Conservation (phyloP, 1,139 yeast genomes). For the Casaregolazyma suthepensis region DNA sequence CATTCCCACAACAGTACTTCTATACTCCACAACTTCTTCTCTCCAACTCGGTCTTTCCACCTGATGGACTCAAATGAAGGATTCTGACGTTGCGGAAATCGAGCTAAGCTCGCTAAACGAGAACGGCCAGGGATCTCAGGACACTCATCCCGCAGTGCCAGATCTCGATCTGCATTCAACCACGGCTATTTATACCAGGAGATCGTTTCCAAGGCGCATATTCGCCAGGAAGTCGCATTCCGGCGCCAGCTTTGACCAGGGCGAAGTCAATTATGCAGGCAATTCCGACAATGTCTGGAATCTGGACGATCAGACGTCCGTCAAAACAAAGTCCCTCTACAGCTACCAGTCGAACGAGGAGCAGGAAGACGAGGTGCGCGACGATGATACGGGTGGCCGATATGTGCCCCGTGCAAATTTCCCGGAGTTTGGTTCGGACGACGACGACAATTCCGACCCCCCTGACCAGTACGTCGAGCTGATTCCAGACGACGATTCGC, state of each 20-base stretch:
- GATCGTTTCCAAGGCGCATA: not conserved
- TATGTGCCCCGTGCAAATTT: not conserved
- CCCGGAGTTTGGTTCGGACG: not conserved
- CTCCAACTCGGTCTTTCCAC: not conserved
- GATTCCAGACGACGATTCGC: constrained; percentile 47
- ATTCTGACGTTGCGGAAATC: not conserved
- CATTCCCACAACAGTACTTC: too few species aligned
- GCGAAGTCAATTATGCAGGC: not conserved
- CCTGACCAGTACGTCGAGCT: constrained; percentile 32
- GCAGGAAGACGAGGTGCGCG: not conserved
- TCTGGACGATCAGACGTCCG: not conserved
- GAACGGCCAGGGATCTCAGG: not conserved
- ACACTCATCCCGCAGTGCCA: not conserved
- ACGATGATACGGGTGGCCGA: not conserved
- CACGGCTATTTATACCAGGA: not conserved
- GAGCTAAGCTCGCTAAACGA: not conserved
- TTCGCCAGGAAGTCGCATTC: not conserved
- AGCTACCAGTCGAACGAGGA: not conserved
- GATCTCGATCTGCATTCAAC: not conserved
- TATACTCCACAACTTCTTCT: not conserved
- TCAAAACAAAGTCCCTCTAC: not conserved
- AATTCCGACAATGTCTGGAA: not conserved
- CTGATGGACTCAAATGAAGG: not conserved
- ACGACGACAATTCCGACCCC: constrained; percentile 1
- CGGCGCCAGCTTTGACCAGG: not conserved